A percentile compares a stretch with the other conserved stretches of the same genome.
These are phyloP conservation scores for Sclerotinia glacialis DNA, from an alignment of 2,329 filamentous ascomycete genomes.

Conservation along the genomic window DNA sequence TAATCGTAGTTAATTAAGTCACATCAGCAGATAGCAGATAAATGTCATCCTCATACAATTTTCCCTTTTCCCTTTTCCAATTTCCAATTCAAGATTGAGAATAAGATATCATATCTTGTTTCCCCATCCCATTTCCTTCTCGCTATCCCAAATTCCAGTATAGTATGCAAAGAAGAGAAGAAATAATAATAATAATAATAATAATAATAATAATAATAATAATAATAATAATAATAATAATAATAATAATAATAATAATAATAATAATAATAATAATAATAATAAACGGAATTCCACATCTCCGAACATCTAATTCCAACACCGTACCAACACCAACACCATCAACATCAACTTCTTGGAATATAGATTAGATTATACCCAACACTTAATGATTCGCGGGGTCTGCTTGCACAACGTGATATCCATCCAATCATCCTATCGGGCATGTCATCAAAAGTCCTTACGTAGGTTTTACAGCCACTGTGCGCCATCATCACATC, in stretches of 20 bases:
- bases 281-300: not conserved
- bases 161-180: too few species aligned
- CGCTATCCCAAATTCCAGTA: too few species aligned
- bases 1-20: not conserved
- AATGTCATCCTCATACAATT: not conserved
- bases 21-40: not conserved
- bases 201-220: too few species aligned
- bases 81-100: not conserved
- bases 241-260: too few species aligned
- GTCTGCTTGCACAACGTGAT: not conserved
- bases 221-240: too few species aligned
- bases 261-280: too few species aligned
- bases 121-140: too few species aligned
- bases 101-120: not conserved
- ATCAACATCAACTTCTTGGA: too few species aligned
- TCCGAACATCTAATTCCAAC: not conserved
- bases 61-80: too few species aligned
- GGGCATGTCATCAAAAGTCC: not conserved
- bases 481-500: not conserved
- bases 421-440: not conserved
- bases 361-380: too few species aligned
- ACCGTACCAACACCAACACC: too few species aligned
- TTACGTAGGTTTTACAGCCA: slow-evolving; percentile 2
- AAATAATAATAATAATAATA: too few species aligned
- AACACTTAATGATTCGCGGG: slow-evolving; percentile 10